Conservation (phyloP, 148 eudicot species). For the Silene latifolia region DNA sequence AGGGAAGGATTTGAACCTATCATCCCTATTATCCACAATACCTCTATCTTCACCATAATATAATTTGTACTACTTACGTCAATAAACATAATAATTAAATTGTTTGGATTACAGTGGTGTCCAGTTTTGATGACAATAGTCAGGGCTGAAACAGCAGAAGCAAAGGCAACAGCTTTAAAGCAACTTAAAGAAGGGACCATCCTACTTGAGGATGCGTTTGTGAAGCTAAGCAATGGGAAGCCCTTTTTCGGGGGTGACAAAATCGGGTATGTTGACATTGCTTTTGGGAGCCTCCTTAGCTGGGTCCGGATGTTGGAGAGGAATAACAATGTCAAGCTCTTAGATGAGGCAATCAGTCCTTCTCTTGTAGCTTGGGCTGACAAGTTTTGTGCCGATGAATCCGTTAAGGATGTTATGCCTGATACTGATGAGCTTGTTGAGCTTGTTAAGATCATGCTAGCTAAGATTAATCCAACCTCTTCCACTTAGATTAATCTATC, state of each 20-base stretch:
- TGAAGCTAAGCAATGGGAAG: conserved; percentile 48
- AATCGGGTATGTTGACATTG: conserved; percentile 51
- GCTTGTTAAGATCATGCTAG: conserved; percentile 30
- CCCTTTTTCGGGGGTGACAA: background rate
- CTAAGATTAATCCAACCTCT: conserved; percentile 4
- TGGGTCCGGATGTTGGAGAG: conserved; percentile 37
- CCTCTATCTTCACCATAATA: too few relatives aligned
- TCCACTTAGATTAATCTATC: too few relatives aligned
- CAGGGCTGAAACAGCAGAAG: conserved; percentile 27
- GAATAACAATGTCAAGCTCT: conserved; percentile 17
- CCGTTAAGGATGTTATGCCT: conserved; percentile 42
- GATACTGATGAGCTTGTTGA: conserved; percentile 39
- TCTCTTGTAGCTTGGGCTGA: conserved; percentile 33
- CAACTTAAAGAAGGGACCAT: background rate
- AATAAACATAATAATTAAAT: too few relatives aligned
- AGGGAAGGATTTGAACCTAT: too few relatives aligned
- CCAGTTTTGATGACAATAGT: conserved; percentile 19
- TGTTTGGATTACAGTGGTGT: conserved; percentile 35
- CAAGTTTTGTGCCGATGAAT: conserved; percentile 29
- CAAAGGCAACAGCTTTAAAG: conserved; percentile 24
- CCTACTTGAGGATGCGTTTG: conserved; percentile 42
- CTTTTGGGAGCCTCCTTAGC: conserved; percentile 37
- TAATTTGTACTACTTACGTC: too few relatives aligned
- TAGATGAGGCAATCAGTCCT: conserved; percentile 35
- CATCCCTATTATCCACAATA: too few relatives aligned